These are phyloP conservation scores for Neurospora sp. DNA, from an alignment of 495 filamentous ascomycete genomes.

Conservation along the genomic window DNA sequence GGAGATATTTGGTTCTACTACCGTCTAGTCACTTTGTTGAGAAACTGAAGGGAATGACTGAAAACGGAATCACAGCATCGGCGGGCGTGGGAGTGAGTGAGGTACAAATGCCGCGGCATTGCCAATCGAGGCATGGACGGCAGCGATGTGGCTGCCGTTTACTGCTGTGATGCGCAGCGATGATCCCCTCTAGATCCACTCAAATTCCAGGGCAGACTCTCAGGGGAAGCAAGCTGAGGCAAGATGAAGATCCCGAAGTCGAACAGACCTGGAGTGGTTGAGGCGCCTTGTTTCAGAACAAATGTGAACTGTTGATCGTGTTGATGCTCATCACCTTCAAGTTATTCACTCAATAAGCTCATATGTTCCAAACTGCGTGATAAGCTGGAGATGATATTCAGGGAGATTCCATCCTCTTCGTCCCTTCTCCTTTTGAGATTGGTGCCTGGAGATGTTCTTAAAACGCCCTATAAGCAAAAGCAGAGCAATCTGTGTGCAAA, in stretches of 20 bases:
- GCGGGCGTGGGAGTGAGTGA: neutral
- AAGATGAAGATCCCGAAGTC: neutral
- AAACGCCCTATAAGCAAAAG: neutral
- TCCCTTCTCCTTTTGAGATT: neutral
- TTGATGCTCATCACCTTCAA: neutral
- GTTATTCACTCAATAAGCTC: neutral
- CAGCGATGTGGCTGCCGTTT: neutral
- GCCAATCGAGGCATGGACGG: neutral
- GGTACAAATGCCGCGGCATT: neutral
- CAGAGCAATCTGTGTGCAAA: too few relatives aligned
- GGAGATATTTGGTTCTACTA: neutral
- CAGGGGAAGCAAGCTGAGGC: neutral
- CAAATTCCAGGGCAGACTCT: neutral
- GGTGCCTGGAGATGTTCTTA: neutral
- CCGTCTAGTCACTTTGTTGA: neutral
- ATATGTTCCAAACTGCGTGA: neutral
- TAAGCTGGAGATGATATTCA: neutral
- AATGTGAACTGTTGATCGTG: neutral
- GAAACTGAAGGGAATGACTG: neutral
- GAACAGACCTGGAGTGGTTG: neutral
- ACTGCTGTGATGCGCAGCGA: neutral
- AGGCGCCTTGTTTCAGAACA: neutral
- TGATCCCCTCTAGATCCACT: neutral
- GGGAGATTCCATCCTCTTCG: neutral
- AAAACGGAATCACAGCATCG: neutral